Percentiles rank a stretch among this genome's conserved stretches.
Evolutionary conservation across 1,284 basidiomycete genomes (phyloP).

Genomic region (Ustilago hordei): DNA sequence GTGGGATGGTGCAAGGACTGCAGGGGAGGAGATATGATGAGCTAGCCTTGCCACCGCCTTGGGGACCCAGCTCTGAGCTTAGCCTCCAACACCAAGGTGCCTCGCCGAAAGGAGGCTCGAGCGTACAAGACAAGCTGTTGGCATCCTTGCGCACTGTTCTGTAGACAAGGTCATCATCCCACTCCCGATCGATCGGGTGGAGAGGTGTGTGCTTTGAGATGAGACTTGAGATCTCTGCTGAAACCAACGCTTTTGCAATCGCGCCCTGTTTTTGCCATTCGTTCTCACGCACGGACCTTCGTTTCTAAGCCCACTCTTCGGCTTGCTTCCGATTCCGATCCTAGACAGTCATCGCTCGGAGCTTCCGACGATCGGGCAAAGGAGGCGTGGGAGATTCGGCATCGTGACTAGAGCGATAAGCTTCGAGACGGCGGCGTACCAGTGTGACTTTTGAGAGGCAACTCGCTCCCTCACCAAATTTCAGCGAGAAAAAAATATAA

Average conservation of each 20-base stretch:
- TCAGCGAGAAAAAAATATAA: background rate
- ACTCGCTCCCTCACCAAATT: background rate
- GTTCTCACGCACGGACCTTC: slow-evolving; percentile 1
- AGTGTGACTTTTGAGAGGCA: background rate
- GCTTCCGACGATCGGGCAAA: background rate
- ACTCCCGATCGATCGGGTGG: background rate
- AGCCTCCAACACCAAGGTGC: background rate
- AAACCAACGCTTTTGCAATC: slow-evolving; percentile 4
- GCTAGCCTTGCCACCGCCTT: slow-evolving; percentile 45
- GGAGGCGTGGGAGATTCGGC: background rate
- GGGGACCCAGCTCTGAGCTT: slow-evolving; percentile 26
- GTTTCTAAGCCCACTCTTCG: background rate
- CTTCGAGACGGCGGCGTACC: background rate
- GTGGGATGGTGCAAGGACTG: slow-evolving; percentile 17
- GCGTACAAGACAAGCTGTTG: slow-evolving; percentile 11
- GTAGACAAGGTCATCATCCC: background rate
- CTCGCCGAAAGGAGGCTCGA: background rate
- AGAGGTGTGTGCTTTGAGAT: slow-evolving; percentile 4
- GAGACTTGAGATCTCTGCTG: background rate
- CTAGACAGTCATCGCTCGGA: background rate
- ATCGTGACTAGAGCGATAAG: background rate
- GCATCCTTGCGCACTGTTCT: slow-evolving; percentile 35
- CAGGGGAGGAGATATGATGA: slow-evolving; percentile 48
- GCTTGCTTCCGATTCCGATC: background rate
- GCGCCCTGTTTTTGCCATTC: background rate